Evolutionary conservation across 163 green algal species (phyloP).

Genomic region (Scenedesmus sp.): DNA sequence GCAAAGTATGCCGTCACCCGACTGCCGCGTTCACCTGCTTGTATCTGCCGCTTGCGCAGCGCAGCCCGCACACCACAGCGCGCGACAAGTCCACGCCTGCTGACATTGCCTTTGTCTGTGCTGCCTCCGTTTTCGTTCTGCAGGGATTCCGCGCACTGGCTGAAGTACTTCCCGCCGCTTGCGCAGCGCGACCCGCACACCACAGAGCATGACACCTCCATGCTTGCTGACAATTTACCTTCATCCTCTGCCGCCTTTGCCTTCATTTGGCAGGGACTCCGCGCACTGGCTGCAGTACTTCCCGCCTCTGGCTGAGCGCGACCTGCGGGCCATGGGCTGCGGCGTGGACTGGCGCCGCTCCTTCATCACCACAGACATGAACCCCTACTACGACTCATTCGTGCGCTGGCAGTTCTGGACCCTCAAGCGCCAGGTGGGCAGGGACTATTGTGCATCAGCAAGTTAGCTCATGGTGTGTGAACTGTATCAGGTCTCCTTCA

Average conservation of each 20-base stretch:
- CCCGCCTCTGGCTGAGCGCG: conserved; percentile 87
- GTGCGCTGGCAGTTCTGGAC: conserved; percentile 95
- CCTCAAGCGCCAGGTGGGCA: conserved; percentile 70
- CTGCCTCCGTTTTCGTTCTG: conserved; percentile 29
- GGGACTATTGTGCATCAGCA: no score
- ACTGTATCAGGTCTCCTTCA: no score
- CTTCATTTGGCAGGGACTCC: conserved; percentile 70
- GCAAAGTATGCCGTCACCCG: no score
- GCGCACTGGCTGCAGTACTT: conserved; percentile 98
- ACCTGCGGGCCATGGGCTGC: conserved; percentile 95
- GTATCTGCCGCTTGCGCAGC: conserved; percentile 87
- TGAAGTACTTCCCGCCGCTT: conserved; percentile 95
- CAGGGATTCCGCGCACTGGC: conserved; percentile 90
- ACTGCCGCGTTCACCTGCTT: no score
- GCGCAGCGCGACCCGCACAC: conserved; percentile 86
- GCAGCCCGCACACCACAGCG: conserved; percentile 91
- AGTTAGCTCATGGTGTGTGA: no score
- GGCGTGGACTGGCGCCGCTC: conserved; percentile 97
- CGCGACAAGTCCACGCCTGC: background rate
- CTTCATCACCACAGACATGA: conserved; percentile 99
- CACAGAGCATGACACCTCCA: conserved; percentile 73
- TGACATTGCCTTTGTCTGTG: background rate
- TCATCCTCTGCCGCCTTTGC: background rate
- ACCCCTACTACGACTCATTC: conserved; percentile 99
- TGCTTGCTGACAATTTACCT: background rate